phyloP scores from a whole-genome alignment of 495 filamentous ascomycete genomes.

The Hypoxylon crocopeplum region DNA sequence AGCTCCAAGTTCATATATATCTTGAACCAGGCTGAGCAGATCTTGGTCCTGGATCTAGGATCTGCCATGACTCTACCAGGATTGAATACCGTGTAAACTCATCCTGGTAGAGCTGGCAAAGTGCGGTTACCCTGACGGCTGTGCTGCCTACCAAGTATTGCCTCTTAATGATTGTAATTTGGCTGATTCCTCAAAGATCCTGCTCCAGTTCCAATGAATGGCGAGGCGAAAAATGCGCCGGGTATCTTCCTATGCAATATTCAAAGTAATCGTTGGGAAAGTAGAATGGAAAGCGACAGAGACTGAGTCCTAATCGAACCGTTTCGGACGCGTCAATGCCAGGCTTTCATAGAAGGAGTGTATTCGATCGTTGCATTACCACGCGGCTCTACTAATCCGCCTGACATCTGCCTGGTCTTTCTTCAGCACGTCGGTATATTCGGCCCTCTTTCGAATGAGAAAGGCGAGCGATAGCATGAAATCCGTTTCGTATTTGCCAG shows the following conservation, averaged over 20 bases:
- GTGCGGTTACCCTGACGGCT: too few relatives aligned
- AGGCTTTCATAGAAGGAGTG: neutral
- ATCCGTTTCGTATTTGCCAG: conserved; percentile 44
- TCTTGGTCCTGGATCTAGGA: too few relatives aligned
- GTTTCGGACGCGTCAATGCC: too few relatives aligned
- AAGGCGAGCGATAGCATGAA: conserved; percentile 53
- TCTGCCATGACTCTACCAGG: too few relatives aligned
- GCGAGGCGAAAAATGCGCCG: conserved; percentile 23
- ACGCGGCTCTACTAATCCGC: conserved; percentile 45
- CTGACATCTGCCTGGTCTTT: conserved; percentile 35
- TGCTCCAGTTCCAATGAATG: conserved; percentile 1
- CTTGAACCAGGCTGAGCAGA: too few relatives aligned
- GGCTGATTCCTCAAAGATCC: conserved; percentile 5
- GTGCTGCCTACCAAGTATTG: too few relatives aligned
- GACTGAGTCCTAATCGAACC: neutral
- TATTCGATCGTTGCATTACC: conserved; percentile 19
- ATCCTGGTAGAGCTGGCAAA: too few relatives aligned
- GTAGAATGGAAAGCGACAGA: conserved; percentile 8
- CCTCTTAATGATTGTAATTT: conserved; percentile 30
- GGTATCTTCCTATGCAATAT: conserved; percentile 36
- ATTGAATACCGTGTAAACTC: too few relatives aligned
- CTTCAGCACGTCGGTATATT: conserved; percentile 44
- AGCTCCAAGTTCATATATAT: too few relatives aligned
- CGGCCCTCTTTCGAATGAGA: conserved; percentile 52
- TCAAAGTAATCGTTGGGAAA: conserved; percentile 5